Evolutionary conservation across 2,329 filamentous ascomycete species (phyloP).

Genomic region (Paracamarosporium sp.): DNA sequence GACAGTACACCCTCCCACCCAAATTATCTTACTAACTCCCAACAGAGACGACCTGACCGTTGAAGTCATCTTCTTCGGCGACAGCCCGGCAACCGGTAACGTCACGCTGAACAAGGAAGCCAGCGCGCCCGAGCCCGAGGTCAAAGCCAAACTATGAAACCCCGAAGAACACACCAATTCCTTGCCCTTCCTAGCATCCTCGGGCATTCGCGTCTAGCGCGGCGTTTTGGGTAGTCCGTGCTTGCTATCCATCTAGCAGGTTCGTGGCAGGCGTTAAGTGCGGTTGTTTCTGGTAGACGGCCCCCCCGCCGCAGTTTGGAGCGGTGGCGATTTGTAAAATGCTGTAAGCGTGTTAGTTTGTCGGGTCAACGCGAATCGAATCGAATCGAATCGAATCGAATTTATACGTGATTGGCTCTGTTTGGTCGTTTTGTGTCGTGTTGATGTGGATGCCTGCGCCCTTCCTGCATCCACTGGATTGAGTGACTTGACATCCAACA

Average conservation of each 20-base stretch:
- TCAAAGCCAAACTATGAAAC: slow-evolving; percentile 56
- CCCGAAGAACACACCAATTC: neutral
- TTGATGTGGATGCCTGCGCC: no score
- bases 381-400: no score
- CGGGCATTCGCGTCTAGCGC: neutral
- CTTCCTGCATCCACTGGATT: no score
- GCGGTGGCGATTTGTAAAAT: no score
- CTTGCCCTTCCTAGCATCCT: neutral
- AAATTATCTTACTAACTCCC: slow-evolving; percentile 22
- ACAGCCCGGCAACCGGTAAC: slow-evolving; percentile 75
- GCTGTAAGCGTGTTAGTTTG: no score
- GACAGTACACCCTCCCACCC: slow-evolving; percentile 22
- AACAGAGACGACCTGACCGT: slow-evolving; percentile 91
- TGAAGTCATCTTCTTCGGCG: slow-evolving; percentile 97
- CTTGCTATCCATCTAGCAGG: neutral
- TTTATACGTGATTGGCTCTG: no score
- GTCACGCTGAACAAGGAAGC: slow-evolving; percentile 88
- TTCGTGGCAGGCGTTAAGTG: neutral
- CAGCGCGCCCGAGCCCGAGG: slow-evolving; percentile 64
- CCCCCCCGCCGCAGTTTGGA: neutral
- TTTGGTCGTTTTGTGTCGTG: no score
- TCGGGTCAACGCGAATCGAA: no score
- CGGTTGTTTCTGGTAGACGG: neutral
- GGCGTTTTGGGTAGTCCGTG: neutral
- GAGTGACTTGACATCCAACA: no score